These are phyloP conservation scores for Fusarium sp. DNA, from an alignment of 2,329 filamentous ascomycete genomes.

Conservation along the genomic window DNA sequence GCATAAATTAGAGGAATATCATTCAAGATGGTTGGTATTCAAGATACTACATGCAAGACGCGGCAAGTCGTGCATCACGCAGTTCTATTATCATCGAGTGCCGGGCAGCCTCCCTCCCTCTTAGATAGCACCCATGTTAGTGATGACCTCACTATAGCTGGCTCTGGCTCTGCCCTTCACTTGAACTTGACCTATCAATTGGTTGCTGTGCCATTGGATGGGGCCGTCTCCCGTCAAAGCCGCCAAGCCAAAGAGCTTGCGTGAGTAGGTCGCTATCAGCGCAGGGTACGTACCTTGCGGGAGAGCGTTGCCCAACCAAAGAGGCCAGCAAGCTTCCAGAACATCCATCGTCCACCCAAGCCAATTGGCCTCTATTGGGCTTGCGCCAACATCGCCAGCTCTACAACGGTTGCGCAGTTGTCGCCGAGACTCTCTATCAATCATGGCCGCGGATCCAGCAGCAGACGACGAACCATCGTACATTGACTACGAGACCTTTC, in stretches of 20 bases:
- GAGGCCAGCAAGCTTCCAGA: conserved; percentile 45
- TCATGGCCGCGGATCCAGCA: conserved; percentile 22
- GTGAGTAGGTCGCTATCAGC: conserved; percentile 4
- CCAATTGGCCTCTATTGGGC: conserved; percentile 13
- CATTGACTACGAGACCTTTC: conserved; percentile 94
- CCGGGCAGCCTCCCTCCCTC: conserved; percentile 9
- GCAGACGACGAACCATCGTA: conserved; percentile 74
- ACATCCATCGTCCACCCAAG: conserved; percentile 24
- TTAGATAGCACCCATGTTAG: conserved; percentile 28
- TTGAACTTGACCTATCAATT: conserved; percentile 13
- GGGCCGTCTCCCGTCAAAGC: conserved; percentile 6
- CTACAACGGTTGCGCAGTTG: conserved; percentile 5
- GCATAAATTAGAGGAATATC: background rate
- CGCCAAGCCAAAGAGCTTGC: conserved; percentile 25
- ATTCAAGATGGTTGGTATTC: too few species aligned
- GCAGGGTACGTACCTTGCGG: conserved; percentile 35
- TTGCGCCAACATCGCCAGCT: conserved; percentile 8
- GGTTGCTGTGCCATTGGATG: conserved; percentile 32
- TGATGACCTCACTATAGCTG: conserved; percentile 41
- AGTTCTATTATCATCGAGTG: background rate
- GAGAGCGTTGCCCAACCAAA: conserved; percentile 40
- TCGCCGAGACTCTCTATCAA: background rate
- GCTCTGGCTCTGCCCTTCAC: background rate
- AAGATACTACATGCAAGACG: too few species aligned
- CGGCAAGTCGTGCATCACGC: background rate